Base-by-base conservation (phyloP, 225 moss, liverwort and hornwort species). In the Marchantia paleacea region DNA sequence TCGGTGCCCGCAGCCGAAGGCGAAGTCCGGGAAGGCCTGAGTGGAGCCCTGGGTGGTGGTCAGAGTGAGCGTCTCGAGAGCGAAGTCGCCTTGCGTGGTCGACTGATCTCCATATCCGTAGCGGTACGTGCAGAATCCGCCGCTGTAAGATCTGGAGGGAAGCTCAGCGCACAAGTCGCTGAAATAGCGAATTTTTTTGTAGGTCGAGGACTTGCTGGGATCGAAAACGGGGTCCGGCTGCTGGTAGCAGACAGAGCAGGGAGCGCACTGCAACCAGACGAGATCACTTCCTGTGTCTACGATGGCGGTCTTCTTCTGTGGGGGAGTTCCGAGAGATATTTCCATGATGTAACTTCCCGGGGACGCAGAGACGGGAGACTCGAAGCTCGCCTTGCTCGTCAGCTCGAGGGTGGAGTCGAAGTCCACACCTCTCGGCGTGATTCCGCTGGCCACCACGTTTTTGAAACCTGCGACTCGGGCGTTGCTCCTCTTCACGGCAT, bases 201-300 rank as follows among this genome's bases (percentile, higher is more conserved):
- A 82, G 29, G 78, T 82, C 14, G 82, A 72, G 16, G 77, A 77
- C 26, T 67, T 62, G 25, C 39, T 64, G 11, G 83, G 79, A 24
- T 62, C 64, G n/a, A 55, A 75, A 12, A 73, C 24, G 0, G 83
- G 82, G 54, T 72, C 71, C 3, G 30, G 7, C 29, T 82, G 82
- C 12, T 64, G 0, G 26, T 77, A 82, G 49, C 82, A 82, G n/a
- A 25, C 1, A 0, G 12, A 11, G 72, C 79, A 79, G 4, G 78
- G 78, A 26, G 64, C 22, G 29, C 79, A 79, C 79, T 83, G 83
- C 55, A 83, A 50, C 83, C 83, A 83, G 10, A 15, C 50, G 50
- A 83, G 16, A 55, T 83, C 79, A 48, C 82, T 83, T 7, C 82
- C 82, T 13, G 82, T 83, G 78, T 83, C 82, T 0, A 73, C 83